These are phyloP conservation scores for Globisporangium nodosum DNA, from an alignment of 352 stramenopile species.

Conservation along the genomic window DNA sequence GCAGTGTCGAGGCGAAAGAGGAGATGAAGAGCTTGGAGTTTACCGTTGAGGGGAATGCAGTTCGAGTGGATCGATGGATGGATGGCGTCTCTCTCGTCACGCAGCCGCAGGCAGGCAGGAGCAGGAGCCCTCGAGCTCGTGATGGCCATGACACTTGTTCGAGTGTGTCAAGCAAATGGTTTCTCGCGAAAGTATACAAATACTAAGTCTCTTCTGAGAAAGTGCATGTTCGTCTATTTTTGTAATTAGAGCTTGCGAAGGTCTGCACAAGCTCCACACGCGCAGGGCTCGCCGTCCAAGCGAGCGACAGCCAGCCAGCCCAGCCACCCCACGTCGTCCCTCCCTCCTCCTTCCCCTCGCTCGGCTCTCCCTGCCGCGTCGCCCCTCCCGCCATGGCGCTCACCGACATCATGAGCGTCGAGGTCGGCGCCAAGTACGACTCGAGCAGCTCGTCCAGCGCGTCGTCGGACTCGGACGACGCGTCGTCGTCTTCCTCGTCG, in stretches of 20 bases:
- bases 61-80: too few relatives aligned
- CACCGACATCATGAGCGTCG: slow-evolving; percentile 67
- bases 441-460: slow-evolving; percentile 75
- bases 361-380: background rate
- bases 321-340: background rate
- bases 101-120: too few relatives aligned
- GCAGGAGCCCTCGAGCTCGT: too few relatives aligned
- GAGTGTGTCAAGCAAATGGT: background rate
- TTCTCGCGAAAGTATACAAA: background rate
- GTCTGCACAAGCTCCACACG: background rate
- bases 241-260: background rate
- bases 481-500: slow-evolving; percentile 36
- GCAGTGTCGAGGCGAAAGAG: too few relatives aligned
- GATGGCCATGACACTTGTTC: too few relatives aligned
- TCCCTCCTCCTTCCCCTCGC: background rate
- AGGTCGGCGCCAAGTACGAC: slow-evolving; percentile 69
- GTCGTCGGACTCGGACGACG: slow-evolving; percentile 60
- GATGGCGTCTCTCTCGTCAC: too few relatives aligned
- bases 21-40: too few relatives aligned
- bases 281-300: too few relatives aligned
- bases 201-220: too few relatives aligned
- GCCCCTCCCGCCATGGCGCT: slow-evolving; percentile 40
- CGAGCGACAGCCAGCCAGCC: background rate
- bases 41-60: too few relatives aligned
- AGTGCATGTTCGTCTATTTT: background rate